Evolutionary conservation across 164 flowering plant genomes (phyloP), one percentile per base, ranked within the genome.

Genomic region (Euptelea pleiosperma): DNA sequence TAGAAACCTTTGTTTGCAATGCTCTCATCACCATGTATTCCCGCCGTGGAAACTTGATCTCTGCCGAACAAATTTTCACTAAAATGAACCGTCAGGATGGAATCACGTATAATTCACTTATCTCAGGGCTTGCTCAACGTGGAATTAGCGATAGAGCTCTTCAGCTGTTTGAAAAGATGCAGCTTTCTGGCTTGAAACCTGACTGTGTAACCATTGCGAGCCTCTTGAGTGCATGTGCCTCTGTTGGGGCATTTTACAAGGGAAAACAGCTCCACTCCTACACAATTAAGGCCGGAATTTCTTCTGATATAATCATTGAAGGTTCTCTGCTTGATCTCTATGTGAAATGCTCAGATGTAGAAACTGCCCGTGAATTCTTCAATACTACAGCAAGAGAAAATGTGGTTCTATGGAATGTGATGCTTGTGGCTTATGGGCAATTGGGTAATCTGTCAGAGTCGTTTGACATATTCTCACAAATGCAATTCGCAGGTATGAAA

Each of bases 361-460:
- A 43, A 24, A 58, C 46, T 35, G 69, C 69, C 43, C 63, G 46
- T 35, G 52, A 52, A 9, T 52, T 42, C 18, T 65, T 65, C 34
- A 33, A 52, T 33, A 45, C 59, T 0, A 52, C 64, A 15, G n/a
- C 28, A 21, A 58, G 44, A 37, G 58, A 44, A 58, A 65, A 65
- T 52, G 54, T 65, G 33, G 69, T 65, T 29, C 46, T 65, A 36
- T 65, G 69, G 69, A 65, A 58, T 59, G 52, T 58, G 59, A 65
- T 65, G 63, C 64, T 65, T 26, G 69, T 65, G 41, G 69, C 64
- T 34, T 59, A 65, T 36, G 69, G 64, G 31, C 69, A 65, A 40
- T 6, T 65, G 31, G 69, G 64, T 16, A 52, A 59, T 36, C 59
- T 65, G 15, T 52, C 16, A 21, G 53, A 59, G 28, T 65, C 69